phyloP scores from a whole-genome alignment of 2,329 filamentous ascomycete species.

The Colletotrichum simmondsii region DNA sequence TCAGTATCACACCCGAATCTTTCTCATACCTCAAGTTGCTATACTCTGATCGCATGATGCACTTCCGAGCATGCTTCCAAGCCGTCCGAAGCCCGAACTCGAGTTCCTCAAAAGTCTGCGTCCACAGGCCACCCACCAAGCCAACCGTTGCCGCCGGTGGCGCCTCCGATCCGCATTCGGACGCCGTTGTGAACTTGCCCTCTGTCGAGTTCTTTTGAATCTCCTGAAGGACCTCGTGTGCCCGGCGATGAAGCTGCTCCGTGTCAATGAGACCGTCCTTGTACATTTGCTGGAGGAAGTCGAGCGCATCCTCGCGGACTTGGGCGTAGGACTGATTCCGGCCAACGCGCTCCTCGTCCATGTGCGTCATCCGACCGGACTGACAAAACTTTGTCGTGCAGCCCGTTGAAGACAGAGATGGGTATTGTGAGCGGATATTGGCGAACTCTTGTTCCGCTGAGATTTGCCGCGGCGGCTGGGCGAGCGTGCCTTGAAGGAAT shows the following conservation, averaged over 20 bases:
- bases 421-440: constrained; percentile 29
- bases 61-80: constrained; percentile 33
- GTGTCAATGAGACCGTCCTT: constrained; percentile 19
- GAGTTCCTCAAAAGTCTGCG: constrained; percentile 32
- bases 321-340: constrained; percentile 30
- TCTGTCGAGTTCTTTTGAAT: constrained; percentile 29
- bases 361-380: constrained; percentile 29
- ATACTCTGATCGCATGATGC: constrained; percentile 30
- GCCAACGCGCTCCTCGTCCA: constrained; percentile 31
- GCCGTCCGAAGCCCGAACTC: constrained; percentile 25
- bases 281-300: constrained; percentile 31
- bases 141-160: constrained; percentile 3
- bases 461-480: constrained; percentile 22
- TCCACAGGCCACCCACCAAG: constrained; percentile 27
- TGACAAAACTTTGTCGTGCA: constrained; percentile 30
- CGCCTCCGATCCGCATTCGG: constrained; percentile 15
- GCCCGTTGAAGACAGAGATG: constrained; percentile 24
- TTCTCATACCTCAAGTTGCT: constrained; percentile 21
- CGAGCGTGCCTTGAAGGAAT: constrained; percentile 27
- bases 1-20: too few species aligned
- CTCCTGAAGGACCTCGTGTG: constrained; percentile 29
- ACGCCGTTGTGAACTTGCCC: constrained; percentile 17
- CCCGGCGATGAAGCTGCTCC: constrained; percentile 24
- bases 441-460: constrained; percentile 28
- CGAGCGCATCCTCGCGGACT: constrained; percentile 32